phyloP scores from a whole-genome alignment of 2,329 filamentous ascomycete species.

The Colletotrichum sp. region DNA sequence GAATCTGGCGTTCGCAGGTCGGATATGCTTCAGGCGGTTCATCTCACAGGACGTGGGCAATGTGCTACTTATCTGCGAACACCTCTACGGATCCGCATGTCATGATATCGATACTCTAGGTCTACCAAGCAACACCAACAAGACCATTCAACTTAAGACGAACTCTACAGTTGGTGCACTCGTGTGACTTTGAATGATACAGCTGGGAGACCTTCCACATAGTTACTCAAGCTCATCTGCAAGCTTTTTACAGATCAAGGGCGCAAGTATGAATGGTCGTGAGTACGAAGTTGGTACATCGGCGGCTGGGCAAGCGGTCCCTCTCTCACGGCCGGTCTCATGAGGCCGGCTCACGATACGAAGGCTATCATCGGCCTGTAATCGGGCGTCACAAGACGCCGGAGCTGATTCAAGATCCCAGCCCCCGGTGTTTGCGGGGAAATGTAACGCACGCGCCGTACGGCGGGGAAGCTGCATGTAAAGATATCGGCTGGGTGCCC shows the following conservation, averaged over 20 bases:
- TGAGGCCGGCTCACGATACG: not conserved
- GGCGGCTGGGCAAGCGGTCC: not conserved
- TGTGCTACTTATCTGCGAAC: conserved; percentile 1
- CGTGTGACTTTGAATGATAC: not conserved
- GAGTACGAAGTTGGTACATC: not conserved
- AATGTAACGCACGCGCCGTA: not conserved
- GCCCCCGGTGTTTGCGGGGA: not conserved
- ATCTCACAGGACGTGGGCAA: not conserved
- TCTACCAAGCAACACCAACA: not conserved
- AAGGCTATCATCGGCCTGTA: not conserved
- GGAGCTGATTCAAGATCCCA: not conserved
- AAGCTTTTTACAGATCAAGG: not conserved
- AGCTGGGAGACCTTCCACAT: accelerated
- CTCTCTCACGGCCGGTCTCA: not conserved
- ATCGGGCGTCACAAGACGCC: not conserved
- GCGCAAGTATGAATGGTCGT: not conserved
- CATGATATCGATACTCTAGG: not conserved
- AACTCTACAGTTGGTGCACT: not conserved
- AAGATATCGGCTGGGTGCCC: conserved; percentile 6
- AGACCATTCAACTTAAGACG: not conserved
- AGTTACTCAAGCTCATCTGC: not conserved
- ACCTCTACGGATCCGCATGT: not conserved
- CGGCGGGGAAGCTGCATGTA: not conserved
- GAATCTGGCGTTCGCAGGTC: not conserved
- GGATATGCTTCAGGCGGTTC: not conserved